These are phyloP conservation scores for Mrakia blollopis DNA, from an alignment of 768 basidiomycete species.

Conservation along the genomic window DNA sequence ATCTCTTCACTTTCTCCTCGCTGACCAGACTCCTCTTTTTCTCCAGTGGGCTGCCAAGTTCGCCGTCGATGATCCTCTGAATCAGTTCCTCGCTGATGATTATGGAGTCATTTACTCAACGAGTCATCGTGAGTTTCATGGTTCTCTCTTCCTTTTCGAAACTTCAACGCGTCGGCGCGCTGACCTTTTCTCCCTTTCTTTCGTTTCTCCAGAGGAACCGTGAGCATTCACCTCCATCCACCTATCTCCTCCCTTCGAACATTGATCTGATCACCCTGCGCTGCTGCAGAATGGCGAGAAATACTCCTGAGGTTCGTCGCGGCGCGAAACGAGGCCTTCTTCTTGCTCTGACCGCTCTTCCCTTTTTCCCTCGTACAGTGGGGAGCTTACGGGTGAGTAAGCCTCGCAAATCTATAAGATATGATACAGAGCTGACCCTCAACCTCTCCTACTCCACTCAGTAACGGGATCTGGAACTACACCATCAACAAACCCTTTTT, in stretches of 20 bases:
- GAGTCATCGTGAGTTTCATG: constrained; percentile 70
- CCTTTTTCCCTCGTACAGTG: too few species aligned
- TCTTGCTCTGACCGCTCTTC: too few species aligned
- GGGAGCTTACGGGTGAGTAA: too few species aligned
- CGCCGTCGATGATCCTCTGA: constrained; percentile 54
- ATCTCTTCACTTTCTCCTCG: neutral
- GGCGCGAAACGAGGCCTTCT: too few species aligned
- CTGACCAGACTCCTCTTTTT: neutral
- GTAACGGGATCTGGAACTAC: constrained; percentile 61
- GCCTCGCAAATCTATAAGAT: too few species aligned
- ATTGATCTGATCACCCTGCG: constrained; percentile 45
- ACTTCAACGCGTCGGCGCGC: too few species aligned
- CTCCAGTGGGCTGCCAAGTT: constrained; percentile 37
- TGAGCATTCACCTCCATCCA: constrained; percentile 43
- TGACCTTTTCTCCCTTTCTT: constrained; percentile 45
- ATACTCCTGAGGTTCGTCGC: constrained; percentile 54
- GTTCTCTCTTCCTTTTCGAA: neutral
- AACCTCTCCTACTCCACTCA: constrained; percentile 33
- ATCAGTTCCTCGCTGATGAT: constrained; percentile 59
- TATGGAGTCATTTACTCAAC: constrained; percentile 46
- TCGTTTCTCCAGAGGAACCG: constrained; percentile 43
- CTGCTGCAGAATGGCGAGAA: constrained; percentile 70
- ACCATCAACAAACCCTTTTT: constrained; percentile 54
- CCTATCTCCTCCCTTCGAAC: constrained; percentile 58
- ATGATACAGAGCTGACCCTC: too few species aligned